phyloP scores from a whole-genome alignment of 2,329 filamentous ascomycete genomes.

The Rosellinia necatrix region DNA sequence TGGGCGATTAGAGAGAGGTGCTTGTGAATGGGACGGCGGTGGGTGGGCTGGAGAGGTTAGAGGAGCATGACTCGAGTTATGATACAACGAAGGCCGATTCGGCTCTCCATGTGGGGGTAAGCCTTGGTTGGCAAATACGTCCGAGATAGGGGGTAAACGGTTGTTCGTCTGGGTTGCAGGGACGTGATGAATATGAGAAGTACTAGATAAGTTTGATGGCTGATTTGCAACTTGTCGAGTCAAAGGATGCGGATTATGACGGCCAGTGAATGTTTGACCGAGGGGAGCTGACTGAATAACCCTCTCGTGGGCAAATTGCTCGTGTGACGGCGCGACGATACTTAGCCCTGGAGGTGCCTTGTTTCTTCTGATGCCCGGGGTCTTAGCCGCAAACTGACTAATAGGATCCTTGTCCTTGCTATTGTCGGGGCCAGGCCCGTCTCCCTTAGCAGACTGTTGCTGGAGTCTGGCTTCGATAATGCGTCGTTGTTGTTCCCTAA shows the following conservation, averaged over 20 bases:
- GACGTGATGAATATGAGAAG: slow-evolving; percentile 88
- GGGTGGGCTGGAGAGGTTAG: slow-evolving; percentile 80
- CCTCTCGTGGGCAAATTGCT: slow-evolving; percentile 89
- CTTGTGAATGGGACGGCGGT: slow-evolving; percentile 53
- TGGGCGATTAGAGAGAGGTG: slow-evolving; percentile 64
- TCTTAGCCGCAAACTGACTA: slow-evolving; percentile 65
- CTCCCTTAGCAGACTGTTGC: slow-evolving; percentile 81
- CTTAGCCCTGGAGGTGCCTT: slow-evolving; percentile 88
- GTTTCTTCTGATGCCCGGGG: slow-evolving; percentile 73
- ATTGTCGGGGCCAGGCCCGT: slow-evolving; percentile 64
- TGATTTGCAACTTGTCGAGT: slow-evolving; percentile 81
- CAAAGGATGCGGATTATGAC: slow-evolving; percentile 76
- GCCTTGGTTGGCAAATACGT: slow-evolving; percentile 82
- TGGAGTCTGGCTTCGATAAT: slow-evolving; percentile 93
- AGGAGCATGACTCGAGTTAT: slow-evolving; percentile 68
- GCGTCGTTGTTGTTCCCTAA: slow-evolving; percentile 89
- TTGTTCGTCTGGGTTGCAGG: slow-evolving; percentile 89
- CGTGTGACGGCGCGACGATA: slow-evolving; percentile 91
- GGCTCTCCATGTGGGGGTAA: slow-evolving; percentile 65
- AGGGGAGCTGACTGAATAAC: slow-evolving; percentile 97
- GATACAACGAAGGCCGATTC: slow-evolving; percentile 56
- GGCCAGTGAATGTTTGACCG: slow-evolving; percentile 91
- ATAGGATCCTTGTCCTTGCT: slow-evolving; percentile 57
- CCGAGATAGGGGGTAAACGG: slow-evolving; percentile 88
- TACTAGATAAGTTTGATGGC: slow-evolving; percentile 79